phyloP scores from a whole-genome alignment of 1,139 yeast genomes.

The Scheffersomyces illinoinensis region DNA sequence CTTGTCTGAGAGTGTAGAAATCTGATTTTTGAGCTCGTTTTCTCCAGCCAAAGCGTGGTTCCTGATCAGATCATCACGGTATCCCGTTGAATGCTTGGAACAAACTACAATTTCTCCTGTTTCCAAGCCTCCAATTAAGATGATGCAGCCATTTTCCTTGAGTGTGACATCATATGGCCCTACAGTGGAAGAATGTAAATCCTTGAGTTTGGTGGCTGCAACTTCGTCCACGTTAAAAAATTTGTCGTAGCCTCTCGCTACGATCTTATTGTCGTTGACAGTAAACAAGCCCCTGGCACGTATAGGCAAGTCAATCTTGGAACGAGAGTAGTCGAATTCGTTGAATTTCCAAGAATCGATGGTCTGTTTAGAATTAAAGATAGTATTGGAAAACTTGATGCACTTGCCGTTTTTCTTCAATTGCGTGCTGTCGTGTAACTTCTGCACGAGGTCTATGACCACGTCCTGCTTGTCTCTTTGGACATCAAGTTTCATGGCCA shows the following conservation, averaged over 20 bases:
- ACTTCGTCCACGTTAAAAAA: conserved; percentile 83
- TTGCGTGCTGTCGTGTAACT: conserved; percentile 12
- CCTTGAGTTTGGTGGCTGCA: conserved; percentile 48
- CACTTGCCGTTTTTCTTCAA: conserved; percentile 26
- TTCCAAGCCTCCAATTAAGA: conserved; percentile 72
- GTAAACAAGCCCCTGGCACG: conserved; percentile 89
- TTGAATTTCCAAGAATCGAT: conserved; percentile 72
- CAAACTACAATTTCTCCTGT: conserved; percentile 80
- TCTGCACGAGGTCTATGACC: background rate
- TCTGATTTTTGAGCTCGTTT: conserved; percentile 53
- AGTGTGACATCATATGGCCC: conserved; percentile 85
- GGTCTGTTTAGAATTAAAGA: conserved; percentile 16
- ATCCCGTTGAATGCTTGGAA: conserved; percentile 87
- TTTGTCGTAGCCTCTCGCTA: conserved; percentile 89
- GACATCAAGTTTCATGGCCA: background rate
- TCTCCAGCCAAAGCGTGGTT: conserved; percentile 83
- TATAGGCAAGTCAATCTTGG: conserved; percentile 57
- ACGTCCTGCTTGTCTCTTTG: background rate
- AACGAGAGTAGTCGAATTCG: conserved; percentile 79
- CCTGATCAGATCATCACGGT: conserved; percentile 49
- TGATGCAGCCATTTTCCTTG: conserved; percentile 94
- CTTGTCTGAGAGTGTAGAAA: conserved; percentile 35
- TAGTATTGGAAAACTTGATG: conserved; percentile 17
- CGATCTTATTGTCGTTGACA: conserved; percentile 45
- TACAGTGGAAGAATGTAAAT: conserved; percentile 44